phyloP scores from a whole-genome alignment of 2,329 filamentous ascomycete species.

The Fonsecaea monophora region DNA sequence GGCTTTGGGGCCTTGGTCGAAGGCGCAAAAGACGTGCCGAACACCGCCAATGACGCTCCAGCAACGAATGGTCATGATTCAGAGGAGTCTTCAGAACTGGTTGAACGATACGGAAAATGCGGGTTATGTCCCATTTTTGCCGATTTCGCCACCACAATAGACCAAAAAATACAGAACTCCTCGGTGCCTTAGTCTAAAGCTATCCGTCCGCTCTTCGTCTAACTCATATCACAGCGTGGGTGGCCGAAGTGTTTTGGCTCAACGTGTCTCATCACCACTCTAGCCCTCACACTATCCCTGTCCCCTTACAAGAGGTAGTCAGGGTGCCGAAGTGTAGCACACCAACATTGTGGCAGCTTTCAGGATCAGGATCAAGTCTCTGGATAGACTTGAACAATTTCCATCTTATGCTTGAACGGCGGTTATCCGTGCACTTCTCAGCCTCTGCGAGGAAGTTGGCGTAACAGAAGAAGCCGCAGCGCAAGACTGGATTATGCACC shows the following conservation, averaged over 20 bases:
- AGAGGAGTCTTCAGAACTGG: constrained; percentile 25
- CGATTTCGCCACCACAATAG: constrained; percentile 33
- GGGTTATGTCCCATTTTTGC: constrained; percentile 37
- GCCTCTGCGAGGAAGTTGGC: not conserved
- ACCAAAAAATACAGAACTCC: constrained; percentile 24
- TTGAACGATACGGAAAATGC: constrained; percentile 38
- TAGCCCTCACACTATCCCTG: no score
- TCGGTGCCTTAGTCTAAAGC: not conserved
- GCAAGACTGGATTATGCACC: not conserved
- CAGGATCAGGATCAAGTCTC: not conserved
- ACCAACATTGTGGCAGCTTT: not conserved
- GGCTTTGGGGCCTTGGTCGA: constrained; percentile 89
- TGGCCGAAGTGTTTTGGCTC: no score
- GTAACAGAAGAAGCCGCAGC: not conserved
- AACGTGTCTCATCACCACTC: no score
- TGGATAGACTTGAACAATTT: not conserved
- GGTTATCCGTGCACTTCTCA: not conserved
- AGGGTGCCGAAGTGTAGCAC: not conserved
- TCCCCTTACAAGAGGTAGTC: no score
- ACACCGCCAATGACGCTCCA: not conserved
- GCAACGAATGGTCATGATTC: constrained; percentile 24
- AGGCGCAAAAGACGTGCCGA: constrained; percentile 47
- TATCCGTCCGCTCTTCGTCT: not conserved
- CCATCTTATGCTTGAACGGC: not conserved
- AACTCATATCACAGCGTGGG: not conserved